Conservation (phyloP, 345 rosid species). For the Camelina neglecta region DNA sequence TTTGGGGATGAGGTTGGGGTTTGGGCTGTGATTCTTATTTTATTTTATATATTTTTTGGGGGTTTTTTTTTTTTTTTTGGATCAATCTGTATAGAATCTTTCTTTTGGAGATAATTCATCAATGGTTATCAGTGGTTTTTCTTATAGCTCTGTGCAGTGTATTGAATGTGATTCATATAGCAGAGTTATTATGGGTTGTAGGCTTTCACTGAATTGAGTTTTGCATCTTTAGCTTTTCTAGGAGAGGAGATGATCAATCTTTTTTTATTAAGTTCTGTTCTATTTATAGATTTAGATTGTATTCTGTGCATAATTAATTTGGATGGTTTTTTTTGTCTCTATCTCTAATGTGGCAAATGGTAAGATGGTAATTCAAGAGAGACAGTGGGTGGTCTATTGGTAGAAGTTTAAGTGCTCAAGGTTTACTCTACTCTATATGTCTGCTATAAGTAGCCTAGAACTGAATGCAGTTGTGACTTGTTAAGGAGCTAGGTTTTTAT, state of each 20-base stretch:
- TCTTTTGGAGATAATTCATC: conserved; percentile 7
- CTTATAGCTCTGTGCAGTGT: conserved; percentile 9
- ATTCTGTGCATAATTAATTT: not conserved
- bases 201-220: conserved; percentile 1
- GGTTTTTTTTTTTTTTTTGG: not conserved
- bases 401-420: conserved; percentile 9
- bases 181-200: conserved; percentile 10
- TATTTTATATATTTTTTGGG: not conserved
- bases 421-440: not conserved
- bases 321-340: not conserved
- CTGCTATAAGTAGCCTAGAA: not conserved
- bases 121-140: conserved; percentile 18
- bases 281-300: not conserved
- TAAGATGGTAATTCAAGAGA: not conserved
- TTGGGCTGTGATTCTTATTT: conserved; percentile 20
- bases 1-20: not conserved
- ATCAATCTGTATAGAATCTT: conserved; percentile 36
- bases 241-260: not conserved
- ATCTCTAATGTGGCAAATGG: not conserved
- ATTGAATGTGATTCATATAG: conserved; percentile 18
- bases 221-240: conserved; percentile 18
- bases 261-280: not conserved
- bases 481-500: too few relatives aligned
- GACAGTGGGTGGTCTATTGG: conserved; percentile 1
- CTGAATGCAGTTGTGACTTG: conserved; percentile 2